Base-by-base conservation (phyloP, 768 basidiomycete genomes). In the Amanita polypyramis region DNA sequence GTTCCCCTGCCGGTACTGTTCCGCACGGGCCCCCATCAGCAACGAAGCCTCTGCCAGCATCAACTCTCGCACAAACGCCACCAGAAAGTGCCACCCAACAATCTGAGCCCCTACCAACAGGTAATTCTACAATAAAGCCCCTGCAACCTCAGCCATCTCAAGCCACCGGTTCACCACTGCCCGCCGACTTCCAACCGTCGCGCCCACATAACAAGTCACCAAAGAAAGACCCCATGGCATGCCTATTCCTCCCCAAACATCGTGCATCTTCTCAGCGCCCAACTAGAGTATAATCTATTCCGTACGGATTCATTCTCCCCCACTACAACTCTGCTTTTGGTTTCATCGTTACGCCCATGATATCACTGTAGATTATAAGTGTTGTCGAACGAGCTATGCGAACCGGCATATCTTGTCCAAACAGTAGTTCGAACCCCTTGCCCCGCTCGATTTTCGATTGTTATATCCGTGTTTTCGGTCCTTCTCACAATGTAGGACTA, bases 171-270 rank as follows among this genome's bases (percentile, higher is more conserved):
- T 52, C 56, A 11, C 43, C 52, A 49, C 20, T 52, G 27, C 41
- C 60, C 36, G 41, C 58, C 12, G 60, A 67, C 40, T 34, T 62
- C n/a, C n/a, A n/a, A 35, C 62, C 63, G 25, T 62, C 65, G 19
- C 55, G 64, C 45, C 73, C 70, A 56, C 48, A 66, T 29, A 62
- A 67, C 9, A 53, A 65, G 51, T 51, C 66, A 38, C 57, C 63
- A 51, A 84, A 78, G 69, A 85, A 72, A 62, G 77, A 85, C 59
- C 80, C 79, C 19, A 77, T 78, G 76, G 65, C 68, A 43, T 64
- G 66, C 55, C 58, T 75, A 48, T 89, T 89, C 62, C 80, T 88
- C 62, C 85, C 85, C 45, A 88, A 85, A 62, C 82, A 80, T 53
- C 80, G 82, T 50, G 70, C 77, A 19, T 65, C 77, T 56, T 77